Evolutionary conservation across 2,329 filamentous ascomycete genomes (phyloP), one percentile per base, ranked within the genome.

Genomic region (Colletotrichum filicis): DNA sequence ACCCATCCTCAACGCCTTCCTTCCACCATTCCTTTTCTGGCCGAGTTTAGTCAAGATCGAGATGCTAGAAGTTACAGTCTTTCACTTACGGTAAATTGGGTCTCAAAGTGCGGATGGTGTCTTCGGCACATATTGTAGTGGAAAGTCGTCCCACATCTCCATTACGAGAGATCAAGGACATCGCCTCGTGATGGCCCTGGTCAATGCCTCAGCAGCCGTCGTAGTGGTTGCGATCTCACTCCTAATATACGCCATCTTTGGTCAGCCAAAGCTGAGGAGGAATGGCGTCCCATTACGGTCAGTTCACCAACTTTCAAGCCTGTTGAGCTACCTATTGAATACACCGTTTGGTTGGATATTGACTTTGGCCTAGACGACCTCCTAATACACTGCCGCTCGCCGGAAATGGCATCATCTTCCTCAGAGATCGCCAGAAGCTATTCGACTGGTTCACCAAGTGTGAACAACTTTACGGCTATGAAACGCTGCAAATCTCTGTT

Each of bases 391-490:
- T 89, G 1, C 91, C 90, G 0, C 71, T 92, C 2, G 82, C 87
- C 5, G 91, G 90, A 30, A 92, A 92, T 76, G 91, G 90, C 6
- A 84, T 92, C 58, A 79, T 88, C 8, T 92, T 92, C 76, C 82
- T 92, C 1, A 89, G 87, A 76, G 84, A 88, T 2, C 87, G 91
- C 4, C 87, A 92, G 76, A 87, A 86, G 66, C 85, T 92, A 5
- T 90, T 92, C 74, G 81, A 85, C 8, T 92, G 90, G 91, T 92
- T 92, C 77, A 85, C 87, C 60, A 85, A 84, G 75, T 91, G 89
- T 76, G 89, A 92, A 78, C 84, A 83, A 14, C 81, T 81, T 35
- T 89, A 90, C 74, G 89, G 89, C 46, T 83, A 87, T 66, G 89
- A 91, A 79, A 92, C 91, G 0, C 88, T 91, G 60, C 87, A 90